Evolutionary conservation across 495 filamentous ascomycete species (phyloP).

Genomic region (Penicillium manginii): DNA sequence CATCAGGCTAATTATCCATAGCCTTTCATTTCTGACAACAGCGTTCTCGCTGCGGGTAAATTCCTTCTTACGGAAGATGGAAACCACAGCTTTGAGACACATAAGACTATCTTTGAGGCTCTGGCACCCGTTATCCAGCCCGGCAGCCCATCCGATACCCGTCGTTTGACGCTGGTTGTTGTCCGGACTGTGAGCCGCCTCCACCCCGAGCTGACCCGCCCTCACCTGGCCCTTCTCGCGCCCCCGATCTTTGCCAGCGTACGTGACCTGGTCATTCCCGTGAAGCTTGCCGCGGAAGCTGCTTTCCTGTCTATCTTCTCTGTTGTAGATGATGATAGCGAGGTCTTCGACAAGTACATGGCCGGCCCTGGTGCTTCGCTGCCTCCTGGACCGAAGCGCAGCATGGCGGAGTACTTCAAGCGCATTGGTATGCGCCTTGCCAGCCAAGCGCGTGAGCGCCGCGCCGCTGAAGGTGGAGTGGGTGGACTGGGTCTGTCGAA

Average conservation of each 20-base stretch:
- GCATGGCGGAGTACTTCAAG: slow-evolving; percentile 98
- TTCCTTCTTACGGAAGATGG: slow-evolving; percentile 71
- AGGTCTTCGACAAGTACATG: slow-evolving; percentile 92
- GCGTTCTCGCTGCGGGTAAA: slow-evolving; percentile 92
- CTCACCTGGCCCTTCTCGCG: slow-evolving; percentile 76
- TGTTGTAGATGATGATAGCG: slow-evolving; percentile 81
- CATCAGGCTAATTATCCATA: slow-evolving; percentile 37
- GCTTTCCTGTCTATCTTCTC: slow-evolving; percentile 93
- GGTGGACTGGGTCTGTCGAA: slow-evolving; percentile 82
- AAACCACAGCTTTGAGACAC: slow-evolving; percentile 59
- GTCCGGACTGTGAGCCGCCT: slow-evolving; percentile 80
- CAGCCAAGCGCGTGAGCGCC: slow-evolving; percentile 81
- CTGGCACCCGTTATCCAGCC: slow-evolving; percentile 75
- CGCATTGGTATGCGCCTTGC: slow-evolving; percentile 81
- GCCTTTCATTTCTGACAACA: slow-evolving; percentile 86
- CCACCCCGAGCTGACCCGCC: slow-evolving; percentile 73
- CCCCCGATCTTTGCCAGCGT: slow-evolving; percentile 88
- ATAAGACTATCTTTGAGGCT: slow-evolving; percentile 77
- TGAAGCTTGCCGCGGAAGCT: slow-evolving; percentile 93
- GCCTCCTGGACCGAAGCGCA: slow-evolving; percentile 72
- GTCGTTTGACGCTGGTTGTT: slow-evolving; percentile 86
- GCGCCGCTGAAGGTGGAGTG: slow-evolving; percentile 85
- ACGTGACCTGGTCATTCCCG: slow-evolving; percentile 90
- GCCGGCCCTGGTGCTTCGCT: slow-evolving; percentile 62
- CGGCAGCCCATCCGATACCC: slow-evolving; percentile 76